Percentiles rank a stretch among this genome's conserved stretches.
Evolutionary conservation across 1,139 yeast genomes (phyloP).

Genomic region (Magnusiomyces ingens): DNA sequence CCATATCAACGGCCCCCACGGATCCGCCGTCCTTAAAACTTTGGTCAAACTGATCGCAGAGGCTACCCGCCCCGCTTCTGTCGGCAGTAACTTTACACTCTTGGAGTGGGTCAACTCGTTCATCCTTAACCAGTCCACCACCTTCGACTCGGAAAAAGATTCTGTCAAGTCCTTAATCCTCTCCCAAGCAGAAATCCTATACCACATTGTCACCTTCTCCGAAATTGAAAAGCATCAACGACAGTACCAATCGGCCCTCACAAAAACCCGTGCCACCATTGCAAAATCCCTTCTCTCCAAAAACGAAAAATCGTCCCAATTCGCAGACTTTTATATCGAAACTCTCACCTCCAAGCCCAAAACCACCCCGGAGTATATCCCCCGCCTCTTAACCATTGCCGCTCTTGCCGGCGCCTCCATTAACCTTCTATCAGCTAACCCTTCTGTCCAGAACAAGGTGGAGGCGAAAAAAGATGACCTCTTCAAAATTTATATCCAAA

Average conservation of each 20-base stretch:
- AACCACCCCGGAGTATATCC: conserved; percentile 18
- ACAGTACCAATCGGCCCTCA: conserved; percentile 26
- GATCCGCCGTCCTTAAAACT: conserved; percentile 29
- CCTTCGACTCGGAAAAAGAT: conserved; percentile 13
- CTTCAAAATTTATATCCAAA: conserved; percentile 24
- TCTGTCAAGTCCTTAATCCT: conserved; percentile 17
- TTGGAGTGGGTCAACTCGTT: conserved; percentile 49
- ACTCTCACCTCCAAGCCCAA: conserved; percentile 16
- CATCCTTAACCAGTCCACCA: conserved; percentile 18
- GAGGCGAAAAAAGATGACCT: conserved; percentile 19
- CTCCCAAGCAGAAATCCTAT: conserved; percentile 26
- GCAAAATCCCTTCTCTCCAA: conserved; percentile 14
- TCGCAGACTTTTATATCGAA: conserved; percentile 20
- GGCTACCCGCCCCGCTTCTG: conserved; percentile 35
- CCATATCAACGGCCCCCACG: conserved; percentile 33
- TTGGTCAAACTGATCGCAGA: conserved; percentile 28
- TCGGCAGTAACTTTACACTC: conserved; percentile 49
- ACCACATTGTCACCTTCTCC: conserved; percentile 20
- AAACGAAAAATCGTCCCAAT: conserved; percentile 13
- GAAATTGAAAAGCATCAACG: conserved; percentile 20
- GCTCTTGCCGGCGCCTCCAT: conserved; percentile 28
- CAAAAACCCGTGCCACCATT: conserved; percentile 25
- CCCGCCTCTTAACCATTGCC: conserved; percentile 22
- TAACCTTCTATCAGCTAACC: conserved; percentile 24
- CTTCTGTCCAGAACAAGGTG: conserved; percentile 22